Evolutionary conservation across 176 grass and related monocot species (phyloP).

Genomic region (Bothriochloa decipiens): DNA sequence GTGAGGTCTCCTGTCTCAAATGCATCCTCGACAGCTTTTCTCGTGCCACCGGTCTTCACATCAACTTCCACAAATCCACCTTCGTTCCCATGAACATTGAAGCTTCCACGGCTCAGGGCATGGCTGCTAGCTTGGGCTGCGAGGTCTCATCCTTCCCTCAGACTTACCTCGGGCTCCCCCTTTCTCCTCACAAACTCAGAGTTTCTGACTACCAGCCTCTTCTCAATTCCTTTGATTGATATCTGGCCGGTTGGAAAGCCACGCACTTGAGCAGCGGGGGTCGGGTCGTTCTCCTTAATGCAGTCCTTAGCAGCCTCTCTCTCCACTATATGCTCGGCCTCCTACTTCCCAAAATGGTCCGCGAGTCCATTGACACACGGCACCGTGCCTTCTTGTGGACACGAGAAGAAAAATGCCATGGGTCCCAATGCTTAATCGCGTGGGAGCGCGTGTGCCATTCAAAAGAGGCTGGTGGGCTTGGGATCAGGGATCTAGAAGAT

Average conservation of each 20-base stretch:
- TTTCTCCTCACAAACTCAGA: not conserved
- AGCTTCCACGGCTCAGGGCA: fast-evolving
- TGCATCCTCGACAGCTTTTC: not conserved
- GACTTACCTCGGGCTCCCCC: not conserved
- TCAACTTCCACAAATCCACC: not conserved
- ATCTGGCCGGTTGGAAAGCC: not conserved
- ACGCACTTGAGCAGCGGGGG: fast-evolving
- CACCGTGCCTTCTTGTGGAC: not conserved
- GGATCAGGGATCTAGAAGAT: fast-evolving
- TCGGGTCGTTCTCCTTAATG: not conserved
- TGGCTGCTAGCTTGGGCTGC: not conserved
- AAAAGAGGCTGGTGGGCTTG: fast-evolving
- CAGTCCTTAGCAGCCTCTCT: fast-evolving
- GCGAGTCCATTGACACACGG: fast-evolving
- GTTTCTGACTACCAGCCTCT: not conserved
- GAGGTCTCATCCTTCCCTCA: not conserved
- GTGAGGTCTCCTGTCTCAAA: fast-evolving
- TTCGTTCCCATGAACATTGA: not conserved
- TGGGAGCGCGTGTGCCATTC: fast-evolving
- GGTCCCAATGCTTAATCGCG: not conserved
- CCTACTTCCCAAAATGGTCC: fast-evolving
- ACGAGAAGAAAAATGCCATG: not conserved
- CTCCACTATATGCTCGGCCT: not conserved
- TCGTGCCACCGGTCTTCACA: not conserved
- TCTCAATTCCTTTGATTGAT: fast-evolving